phyloP scores from a whole-genome alignment of 1,284 basidiomycete species.

The Rhodofomes roseus region DNA sequence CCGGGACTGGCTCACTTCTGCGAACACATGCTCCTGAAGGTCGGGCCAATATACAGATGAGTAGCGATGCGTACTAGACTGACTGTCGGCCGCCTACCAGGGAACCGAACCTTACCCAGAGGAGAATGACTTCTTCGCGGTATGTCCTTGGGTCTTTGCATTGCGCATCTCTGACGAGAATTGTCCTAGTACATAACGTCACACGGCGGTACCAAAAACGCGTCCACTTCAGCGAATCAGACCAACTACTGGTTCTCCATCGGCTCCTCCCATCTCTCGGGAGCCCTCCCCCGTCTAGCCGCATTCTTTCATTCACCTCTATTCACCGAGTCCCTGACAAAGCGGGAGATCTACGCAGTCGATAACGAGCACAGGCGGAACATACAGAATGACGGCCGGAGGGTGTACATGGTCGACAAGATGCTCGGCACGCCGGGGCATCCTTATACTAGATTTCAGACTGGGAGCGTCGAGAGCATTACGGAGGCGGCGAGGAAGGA shows the following conservation, averaged over 20 bases:
- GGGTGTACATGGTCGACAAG: constrained; percentile 64
- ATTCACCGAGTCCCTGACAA: constrained; percentile 58
- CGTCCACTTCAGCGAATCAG: constrained; percentile 58
- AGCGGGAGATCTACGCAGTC: constrained; percentile 68
- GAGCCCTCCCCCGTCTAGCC: constrained; percentile 59
- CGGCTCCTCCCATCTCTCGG: constrained; percentile 43
- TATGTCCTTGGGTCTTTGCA: constrained; percentile 1
- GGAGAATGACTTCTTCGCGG: constrained; percentile 53
- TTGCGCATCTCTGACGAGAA: neutral
- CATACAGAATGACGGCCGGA: constrained; percentile 58
- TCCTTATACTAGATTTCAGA: constrained; percentile 63
- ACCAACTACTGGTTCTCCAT: constrained; percentile 68
- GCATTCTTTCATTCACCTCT: constrained; percentile 67
- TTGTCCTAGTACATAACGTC: constrained; percentile 49
- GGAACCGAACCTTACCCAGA: constrained; percentile 43
- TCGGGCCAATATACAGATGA: neutral
- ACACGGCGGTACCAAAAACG: constrained; percentile 62
- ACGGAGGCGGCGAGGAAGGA: constrained; percentile 21
- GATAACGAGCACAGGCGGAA: constrained; percentile 74
- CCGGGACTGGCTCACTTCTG: constrained; percentile 51
- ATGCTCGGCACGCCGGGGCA: constrained; percentile 45
- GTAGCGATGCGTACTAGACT: too few species aligned
- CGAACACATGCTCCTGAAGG: constrained; percentile 56
- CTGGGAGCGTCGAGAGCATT: constrained; percentile 58
- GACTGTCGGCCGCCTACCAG: constrained; percentile 14